Base-by-base conservation (phyloP, 345 rosid species). In the Mangifera indica region DNA sequence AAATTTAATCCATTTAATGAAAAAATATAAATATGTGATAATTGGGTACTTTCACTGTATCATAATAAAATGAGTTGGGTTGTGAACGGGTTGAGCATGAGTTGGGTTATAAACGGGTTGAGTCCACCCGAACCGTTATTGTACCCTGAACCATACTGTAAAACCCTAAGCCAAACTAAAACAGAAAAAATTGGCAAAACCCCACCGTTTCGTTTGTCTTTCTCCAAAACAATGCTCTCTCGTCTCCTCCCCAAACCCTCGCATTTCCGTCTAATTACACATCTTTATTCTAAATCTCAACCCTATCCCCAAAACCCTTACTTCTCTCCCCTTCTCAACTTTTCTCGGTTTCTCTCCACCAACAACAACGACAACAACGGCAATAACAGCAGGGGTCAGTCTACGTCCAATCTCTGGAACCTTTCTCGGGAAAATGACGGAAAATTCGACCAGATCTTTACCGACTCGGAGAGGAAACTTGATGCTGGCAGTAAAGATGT, bases 201-300 rank as follows among this genome's bases (percentile, higher is more conserved):
- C 72, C 52, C 44, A 64, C 15, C 54, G 34, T 22, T 45, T 45
- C 67, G 3, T 13, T 9, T 34, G 29, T 25, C 71, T 37, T 46
- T 65, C 48, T 9, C 12, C 26, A 58, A 32, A 81, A 85, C 76
- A 61, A 89, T 89, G 98, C 85, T 90, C 69, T 76, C 87, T 79
- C 96, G 98, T 69, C 78, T 91, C 21, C 74, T 90, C 51, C 82
- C 83, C 26, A 91, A 72, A 78, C 69, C 89, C 56, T 89, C 91
- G 53, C 84, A 81, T 70, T 74, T 93, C 63, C 91, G 91, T 69
- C 54, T 81, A 32, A 71, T 87, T 12, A 73, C 84, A 21, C 66
- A 71, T 49, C 67, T 77, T 59, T 75, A 84, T 42, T 78, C 86
- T 0, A 87, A 82, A 66, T 66, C 80, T 26, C 79, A 67, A 17